Evolutionary conservation across 164 flowering plant genomes (phyloP), one percentile per base, ranked within the genome.

Genomic region (Tetracentron sinense): DNA sequence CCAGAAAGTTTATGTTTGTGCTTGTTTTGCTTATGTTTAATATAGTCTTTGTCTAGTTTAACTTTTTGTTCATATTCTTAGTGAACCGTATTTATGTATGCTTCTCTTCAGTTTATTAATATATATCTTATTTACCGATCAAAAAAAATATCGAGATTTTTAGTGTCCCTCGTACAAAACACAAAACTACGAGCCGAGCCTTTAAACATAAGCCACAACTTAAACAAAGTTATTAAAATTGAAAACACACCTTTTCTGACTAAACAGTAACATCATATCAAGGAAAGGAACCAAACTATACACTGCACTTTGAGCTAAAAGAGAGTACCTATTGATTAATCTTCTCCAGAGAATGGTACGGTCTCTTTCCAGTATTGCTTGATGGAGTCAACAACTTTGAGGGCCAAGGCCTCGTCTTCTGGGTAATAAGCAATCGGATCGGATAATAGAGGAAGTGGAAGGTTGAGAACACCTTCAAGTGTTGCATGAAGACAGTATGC

Each of bases 401-500:
- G 33, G 20, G 89, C 48, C 30, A 81, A 66, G 16, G 85, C 70
- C 64, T 82, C 87, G 46, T 90, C 92, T 67, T 93, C 97, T 26
- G 96, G 96, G 69, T 93, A 90, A 72, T 81, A 83, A 30, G 85
- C 90, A 65, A 90, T 70, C 21, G 96, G 96, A 70, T 93, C 97
- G 19, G 76, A 60, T 51, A 89, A 59, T 7, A 90, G 77, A 63
- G 91, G 85, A 55, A 4, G 49, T 29, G 84, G 79, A 67, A 89
- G 79, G 55, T 78, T 67, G 59, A 90, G 94, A 56, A 79, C 82
- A 66, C 98, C 98, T 85, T 93, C 97, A 20, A 93, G 87, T 31
- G 84, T 81, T 5, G 97, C 96, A 68, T 90, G 97, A 42, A 90
- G 82, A 74, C 98, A 93, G 65, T 89, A 93, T 15, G 96, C 96